phyloP scores from a whole-genome alignment of 2,329 filamentous ascomycete genomes.

The Clarireedia paspali region DNA sequence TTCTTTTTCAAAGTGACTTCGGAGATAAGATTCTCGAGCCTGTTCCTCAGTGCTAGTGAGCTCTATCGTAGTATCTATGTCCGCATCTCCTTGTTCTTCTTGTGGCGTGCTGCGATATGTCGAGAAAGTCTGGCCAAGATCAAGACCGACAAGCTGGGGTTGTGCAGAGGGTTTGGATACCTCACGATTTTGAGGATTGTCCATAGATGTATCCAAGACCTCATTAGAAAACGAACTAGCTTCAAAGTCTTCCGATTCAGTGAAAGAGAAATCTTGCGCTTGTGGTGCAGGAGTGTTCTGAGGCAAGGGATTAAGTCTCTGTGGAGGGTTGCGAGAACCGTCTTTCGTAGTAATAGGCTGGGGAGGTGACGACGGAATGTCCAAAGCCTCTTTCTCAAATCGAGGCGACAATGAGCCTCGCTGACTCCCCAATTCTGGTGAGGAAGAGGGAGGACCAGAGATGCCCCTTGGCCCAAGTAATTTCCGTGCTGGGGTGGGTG shows the following conservation, averaged over 20 bases:
- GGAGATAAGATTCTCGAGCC: slow-evolving; percentile 1
- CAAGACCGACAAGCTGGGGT: slow-evolving; percentile 14
- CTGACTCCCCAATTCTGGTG: slow-evolving; percentile 35
- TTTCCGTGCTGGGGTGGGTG: slow-evolving; percentile 44
- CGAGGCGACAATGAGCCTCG: not conserved
- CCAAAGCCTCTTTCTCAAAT: slow-evolving; percentile 33
- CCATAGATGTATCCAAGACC: not conserved
- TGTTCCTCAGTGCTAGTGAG: slow-evolving; percentile 6
- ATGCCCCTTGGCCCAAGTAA: slow-evolving; percentile 44
- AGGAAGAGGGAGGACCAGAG: slow-evolving; percentile 50
- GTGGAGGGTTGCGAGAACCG: not conserved
- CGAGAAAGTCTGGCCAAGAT: slow-evolving; percentile 13
- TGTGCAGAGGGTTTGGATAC: slow-evolving; percentile 19
- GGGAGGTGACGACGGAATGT: slow-evolving; percentile 21
- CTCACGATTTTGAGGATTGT: not conserved
- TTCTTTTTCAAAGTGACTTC: not conserved
- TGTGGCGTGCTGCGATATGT: slow-evolving; percentile 12
- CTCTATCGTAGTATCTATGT: slow-evolving; percentile 1
- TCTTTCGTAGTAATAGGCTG: not conserved
- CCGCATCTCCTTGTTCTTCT: not conserved
- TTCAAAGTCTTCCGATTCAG: slow-evolving; percentile 24
- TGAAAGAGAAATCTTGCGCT: not conserved
- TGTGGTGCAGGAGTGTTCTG: not conserved
- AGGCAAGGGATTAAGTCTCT: not conserved
- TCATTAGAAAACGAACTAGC: slow-evolving; percentile 18